Conservation (phyloP, 441 rosid genomes). For the Populus tomentosa region DNA sequence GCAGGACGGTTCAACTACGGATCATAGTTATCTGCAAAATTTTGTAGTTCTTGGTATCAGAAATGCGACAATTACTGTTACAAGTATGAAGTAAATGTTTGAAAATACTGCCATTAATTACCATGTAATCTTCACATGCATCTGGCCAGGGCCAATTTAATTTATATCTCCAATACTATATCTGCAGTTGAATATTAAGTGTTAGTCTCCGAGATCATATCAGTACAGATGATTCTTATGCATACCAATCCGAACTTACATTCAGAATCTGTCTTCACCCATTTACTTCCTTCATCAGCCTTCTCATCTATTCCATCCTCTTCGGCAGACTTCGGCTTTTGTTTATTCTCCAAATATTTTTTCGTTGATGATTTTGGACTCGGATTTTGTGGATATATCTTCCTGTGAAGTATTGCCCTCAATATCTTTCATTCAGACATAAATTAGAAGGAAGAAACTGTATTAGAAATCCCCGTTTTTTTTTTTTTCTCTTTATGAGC, state of each 20-base stretch:
- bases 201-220: too few relatives aligned
- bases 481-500: too few relatives aligned
- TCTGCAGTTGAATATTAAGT: conserved; percentile 29
- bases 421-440: conserved; percentile 25
- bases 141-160: conserved; percentile 10
- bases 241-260: conserved; percentile 22
- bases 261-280: conserved; percentile 78
- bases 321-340: conserved; percentile 6
- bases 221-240: too few relatives aligned
- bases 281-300: conserved; percentile 36
- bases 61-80: too few relatives aligned
- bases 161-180: conserved; percentile 66
- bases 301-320: conserved; percentile 21
- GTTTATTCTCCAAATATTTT: conserved; percentile 24
- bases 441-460: neutral
- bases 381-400: conserved; percentile 39
- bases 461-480: too few relatives aligned
- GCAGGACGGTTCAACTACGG: neutral
- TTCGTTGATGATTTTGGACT: conserved; percentile 17
- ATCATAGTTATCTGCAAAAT: neutral
- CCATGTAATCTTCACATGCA: conserved; percentile 5
- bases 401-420: conserved; percentile 45
- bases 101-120: neutral
- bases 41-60: too few relatives aligned
- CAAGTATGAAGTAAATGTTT: neutral